phyloP scores from a whole-genome alignment of 805 yeast species.

The Metschnikowia picachoensis region DNA sequence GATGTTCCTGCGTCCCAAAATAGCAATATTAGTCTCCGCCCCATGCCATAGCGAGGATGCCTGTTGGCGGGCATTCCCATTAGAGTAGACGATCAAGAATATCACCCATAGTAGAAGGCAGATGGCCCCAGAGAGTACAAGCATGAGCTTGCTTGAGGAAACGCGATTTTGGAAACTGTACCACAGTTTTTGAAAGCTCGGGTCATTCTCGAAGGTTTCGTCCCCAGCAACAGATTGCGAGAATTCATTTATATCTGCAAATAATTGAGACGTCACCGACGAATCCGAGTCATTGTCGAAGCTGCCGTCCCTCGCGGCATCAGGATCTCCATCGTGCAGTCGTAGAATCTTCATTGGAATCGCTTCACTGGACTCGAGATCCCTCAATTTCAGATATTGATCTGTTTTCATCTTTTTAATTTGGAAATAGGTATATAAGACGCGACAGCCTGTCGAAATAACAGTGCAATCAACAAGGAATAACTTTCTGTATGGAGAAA shows the following conservation, averaged over 20 bases:
- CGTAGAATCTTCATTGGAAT: conserved; percentile 1
- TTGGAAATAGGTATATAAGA: neutral
- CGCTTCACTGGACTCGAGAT: neutral
- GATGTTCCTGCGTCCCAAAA: conserved; percentile 26
- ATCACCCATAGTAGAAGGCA: conserved; percentile 24
- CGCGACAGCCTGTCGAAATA: too few species aligned
- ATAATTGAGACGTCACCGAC: conserved; percentile 23
- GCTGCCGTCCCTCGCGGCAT: too few species aligned
- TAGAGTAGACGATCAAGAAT: conserved; percentile 27
- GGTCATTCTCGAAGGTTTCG: conserved; percentile 12
- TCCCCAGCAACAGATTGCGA: conserved; percentile 15
- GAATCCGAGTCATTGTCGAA: conserved; percentile 2
- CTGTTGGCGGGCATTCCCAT: conserved; percentile 15
- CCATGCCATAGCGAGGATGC: conserved; percentile 14
- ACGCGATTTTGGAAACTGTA: conserved; percentile 3
- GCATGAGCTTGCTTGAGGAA: conserved; percentile 1
- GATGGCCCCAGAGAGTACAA: conserved; percentile 1
- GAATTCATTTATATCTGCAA: conserved; percentile 27
- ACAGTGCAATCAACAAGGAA: too few species aligned
- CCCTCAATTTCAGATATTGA: neutral
- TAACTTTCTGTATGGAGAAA: too few species aligned
- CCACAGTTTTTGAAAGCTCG: conserved; percentile 8
- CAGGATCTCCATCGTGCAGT: neutral
- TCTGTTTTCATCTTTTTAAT: neutral
- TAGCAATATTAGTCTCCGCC: conserved; percentile 22